These are phyloP conservation scores for Clavispora fructus DNA, from an alignment of 805 yeast genomes.

Conservation along the genomic window DNA sequence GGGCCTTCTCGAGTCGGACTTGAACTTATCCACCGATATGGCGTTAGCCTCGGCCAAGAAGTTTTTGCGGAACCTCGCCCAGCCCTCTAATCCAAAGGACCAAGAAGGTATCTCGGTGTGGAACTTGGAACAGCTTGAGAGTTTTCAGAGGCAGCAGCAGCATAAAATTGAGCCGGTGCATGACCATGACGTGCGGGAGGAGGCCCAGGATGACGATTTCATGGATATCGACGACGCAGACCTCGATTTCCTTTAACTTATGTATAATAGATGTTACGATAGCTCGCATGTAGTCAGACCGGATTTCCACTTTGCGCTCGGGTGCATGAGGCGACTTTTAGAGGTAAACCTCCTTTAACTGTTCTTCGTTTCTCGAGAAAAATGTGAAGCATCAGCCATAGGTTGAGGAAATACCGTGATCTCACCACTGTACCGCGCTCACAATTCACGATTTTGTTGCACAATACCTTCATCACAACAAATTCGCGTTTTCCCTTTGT, in stretches of 20 bases:
- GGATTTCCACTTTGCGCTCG: too few species aligned
- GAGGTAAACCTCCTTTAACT: too few species aligned
- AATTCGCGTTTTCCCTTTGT: not conserved
- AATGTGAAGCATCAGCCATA: too few species aligned
- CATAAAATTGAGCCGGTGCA: conserved; percentile 16
- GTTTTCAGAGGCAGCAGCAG: conserved; percentile 51
- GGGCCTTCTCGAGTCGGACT: conserved; percentile 85
- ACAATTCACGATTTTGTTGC: too few species aligned
- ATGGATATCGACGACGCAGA: conserved; percentile 46
- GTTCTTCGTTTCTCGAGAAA: too few species aligned
- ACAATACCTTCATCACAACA: not conserved
- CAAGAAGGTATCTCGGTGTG: conserved; percentile 94
- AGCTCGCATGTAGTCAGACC: too few species aligned
- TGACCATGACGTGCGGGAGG: conserved; percentile 2
- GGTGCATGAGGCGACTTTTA: too few species aligned
- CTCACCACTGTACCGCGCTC: too few species aligned
- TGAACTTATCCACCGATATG: conserved; percentile 93
- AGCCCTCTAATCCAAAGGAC: conserved; percentile 83
- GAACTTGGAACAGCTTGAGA: conserved; percentile 65
- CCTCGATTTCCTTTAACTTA: conserved; percentile 25
- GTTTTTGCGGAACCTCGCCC: conserved; percentile 89
- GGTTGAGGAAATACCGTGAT: too few species aligned
- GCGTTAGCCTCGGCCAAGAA: conserved; percentile 92
- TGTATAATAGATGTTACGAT: not conserved
- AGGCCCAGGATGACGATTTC: conserved; percentile 31